Evolutionary conservation across 225 moss, liverwort and hornwort genomes (phyloP), one percentile per base, ranked within the genome.

Genomic region (Sphagnum contortum): DNA sequence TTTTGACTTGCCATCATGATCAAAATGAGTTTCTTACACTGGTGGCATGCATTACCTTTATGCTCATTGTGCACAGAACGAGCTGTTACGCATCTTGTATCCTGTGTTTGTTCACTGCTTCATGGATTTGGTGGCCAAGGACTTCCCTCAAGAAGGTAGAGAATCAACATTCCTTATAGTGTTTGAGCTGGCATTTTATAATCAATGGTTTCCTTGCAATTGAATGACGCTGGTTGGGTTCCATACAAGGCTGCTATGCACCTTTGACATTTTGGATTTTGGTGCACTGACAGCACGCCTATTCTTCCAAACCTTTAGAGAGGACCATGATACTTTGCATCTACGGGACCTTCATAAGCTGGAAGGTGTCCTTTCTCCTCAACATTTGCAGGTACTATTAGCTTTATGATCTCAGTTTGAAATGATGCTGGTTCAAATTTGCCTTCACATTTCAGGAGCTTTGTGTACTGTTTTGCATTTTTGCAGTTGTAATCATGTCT

Each of bases 31-130:
- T 29, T 29, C 29, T 29, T 29, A 29, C 29, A 29, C 29, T 29
- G 29, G 29, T 29, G 29, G 0, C 29, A 29, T 29, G 29, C 29
- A 0, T 29, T 29, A 29, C 29, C 29, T 29, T 29, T 29, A 29
- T 29, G 29, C 29, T 29, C 29, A 29, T 29, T 29, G 29, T 29
- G 29, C 29, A 29, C 79, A 86, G 72, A 98, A 98, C 66, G 96
- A 98, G 80, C 77, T 98, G 55, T 77, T 89, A 49, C 87, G 93
- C 51, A 88, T 98, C 64, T 70, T 98, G 10, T 93, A 98, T 75
- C 93, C 93, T 54, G 92, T 98, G 44, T 98, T 90, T 65, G 88
- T 88, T 71, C 96, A 98, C 73, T 89, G 88, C 65, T 98, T 91
- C 68, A 77, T 98, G 76, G 90, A 98, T 63, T 71, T 98, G 80